Percentiles rank a stretch among this genome's conserved stretches.
Evolutionary conservation across 164 flowering plant species (phyloP).

Genomic region (Magnolia officinalis): DNA sequence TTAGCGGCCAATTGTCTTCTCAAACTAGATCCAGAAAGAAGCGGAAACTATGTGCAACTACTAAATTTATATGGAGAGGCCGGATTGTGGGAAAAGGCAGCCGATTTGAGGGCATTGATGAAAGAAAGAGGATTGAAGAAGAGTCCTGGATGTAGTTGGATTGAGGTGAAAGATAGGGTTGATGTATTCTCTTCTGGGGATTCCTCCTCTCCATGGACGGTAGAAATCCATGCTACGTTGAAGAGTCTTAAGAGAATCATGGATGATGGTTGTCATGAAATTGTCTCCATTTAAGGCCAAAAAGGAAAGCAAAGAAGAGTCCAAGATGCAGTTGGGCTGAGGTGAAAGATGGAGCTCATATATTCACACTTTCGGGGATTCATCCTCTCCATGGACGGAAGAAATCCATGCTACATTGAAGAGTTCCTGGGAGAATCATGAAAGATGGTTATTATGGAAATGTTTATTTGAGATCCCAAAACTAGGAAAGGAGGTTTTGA

Average conservation of each 20-base stretch:
- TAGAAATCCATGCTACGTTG: constrained; percentile 34
- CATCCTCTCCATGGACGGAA: neutral
- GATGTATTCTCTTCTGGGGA: constrained; percentile 45
- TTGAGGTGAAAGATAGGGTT: constrained; percentile 40
- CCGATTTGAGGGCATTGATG: constrained; percentile 35
- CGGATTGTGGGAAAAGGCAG: constrained; percentile 43
- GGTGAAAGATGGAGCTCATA: neutral
- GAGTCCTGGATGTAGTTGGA: constrained; percentile 65
- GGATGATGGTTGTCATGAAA: constrained; percentile 18
- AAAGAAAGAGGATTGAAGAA: constrained; percentile 49
- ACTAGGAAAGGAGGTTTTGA: too few relatives aligned
- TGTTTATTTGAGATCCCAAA: neutral
- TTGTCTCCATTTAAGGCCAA: neutral
- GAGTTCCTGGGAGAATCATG: neutral
- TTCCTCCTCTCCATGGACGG: constrained; percentile 33
- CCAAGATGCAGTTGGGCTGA: neutral
- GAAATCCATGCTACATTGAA: neutral
- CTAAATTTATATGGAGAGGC: constrained; percentile 47
- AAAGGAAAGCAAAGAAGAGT: neutral
- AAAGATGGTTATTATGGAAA: neutral
- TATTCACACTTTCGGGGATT: neutral
- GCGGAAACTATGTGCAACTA: constrained; percentile 42
- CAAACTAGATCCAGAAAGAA: constrained; percentile 35
- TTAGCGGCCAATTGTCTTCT: constrained; percentile 36
- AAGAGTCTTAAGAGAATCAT: constrained; percentile 33